Conservation (phyloP, 2,329 filamentous ascomycete genomes). For the Sporothrix euskadiensis region DNA sequence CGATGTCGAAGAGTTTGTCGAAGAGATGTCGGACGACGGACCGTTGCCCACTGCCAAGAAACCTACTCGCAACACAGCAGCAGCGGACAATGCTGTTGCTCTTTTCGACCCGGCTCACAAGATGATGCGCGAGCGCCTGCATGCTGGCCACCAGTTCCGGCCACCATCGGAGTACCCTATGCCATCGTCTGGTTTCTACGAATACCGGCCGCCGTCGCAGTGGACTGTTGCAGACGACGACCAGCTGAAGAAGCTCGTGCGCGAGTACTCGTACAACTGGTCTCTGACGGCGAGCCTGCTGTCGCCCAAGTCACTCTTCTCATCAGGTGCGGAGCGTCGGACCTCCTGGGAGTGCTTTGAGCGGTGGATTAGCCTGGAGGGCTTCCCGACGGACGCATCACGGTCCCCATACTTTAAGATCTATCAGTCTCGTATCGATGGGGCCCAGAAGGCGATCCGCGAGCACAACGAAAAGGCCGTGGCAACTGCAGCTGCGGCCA, state of each 20-base stretch:
- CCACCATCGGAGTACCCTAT: slow-evolving; percentile 89
- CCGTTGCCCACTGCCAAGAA: neutral
- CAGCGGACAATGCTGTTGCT: slow-evolving; percentile 56
- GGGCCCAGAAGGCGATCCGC: slow-evolving; percentile 56
- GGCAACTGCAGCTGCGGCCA: slow-evolving; percentile 39
- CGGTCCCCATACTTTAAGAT: slow-evolving; percentile 93
- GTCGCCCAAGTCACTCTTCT: slow-evolving; percentile 70
- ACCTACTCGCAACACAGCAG: neutral
- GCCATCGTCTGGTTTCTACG: slow-evolving; percentile 88
- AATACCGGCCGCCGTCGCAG: slow-evolving; percentile 80
- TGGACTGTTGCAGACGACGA: slow-evolving; percentile 92
- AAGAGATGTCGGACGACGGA: slow-evolving; percentile 32
- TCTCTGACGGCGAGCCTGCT: slow-evolving; percentile 85
- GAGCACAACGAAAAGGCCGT: slow-evolving; percentile 55
- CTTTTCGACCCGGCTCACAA: slow-evolving; percentile 90
- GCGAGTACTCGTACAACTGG: slow-evolving; percentile 97
- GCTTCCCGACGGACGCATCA: slow-evolving; percentile 86
- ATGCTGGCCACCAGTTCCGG: slow-evolving; percentile 88
- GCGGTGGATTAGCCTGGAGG: slow-evolving; percentile 89
- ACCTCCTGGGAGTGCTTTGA: slow-evolving; percentile 99
- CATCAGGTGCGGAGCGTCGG: slow-evolving; percentile 83
- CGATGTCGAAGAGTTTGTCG: slow-evolving; percentile 43
- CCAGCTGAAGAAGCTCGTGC: slow-evolving; percentile 78
- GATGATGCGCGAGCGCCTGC: slow-evolving; percentile 81
- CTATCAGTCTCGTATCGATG: slow-evolving; percentile 62